A percentile compares a stretch with the other conserved stretches of the same genome.
These are phyloP conservation scores for Nothophytophthora sp. DNA, from an alignment of 352 stramenopile species.

Conservation along the genomic window DNA sequence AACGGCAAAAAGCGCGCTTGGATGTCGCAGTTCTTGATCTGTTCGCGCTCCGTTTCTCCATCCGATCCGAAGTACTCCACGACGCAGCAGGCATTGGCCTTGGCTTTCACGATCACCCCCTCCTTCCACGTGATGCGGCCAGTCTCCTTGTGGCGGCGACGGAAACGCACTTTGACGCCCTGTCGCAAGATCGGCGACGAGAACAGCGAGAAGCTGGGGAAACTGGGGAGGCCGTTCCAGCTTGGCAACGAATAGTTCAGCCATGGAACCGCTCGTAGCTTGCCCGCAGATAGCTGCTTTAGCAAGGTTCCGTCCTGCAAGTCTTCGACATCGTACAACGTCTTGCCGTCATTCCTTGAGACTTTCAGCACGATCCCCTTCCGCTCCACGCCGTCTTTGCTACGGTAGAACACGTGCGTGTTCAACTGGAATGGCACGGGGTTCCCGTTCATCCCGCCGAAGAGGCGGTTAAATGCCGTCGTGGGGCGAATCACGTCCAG, in stretches of 20 bases:
- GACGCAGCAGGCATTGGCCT: conserved; percentile 45
- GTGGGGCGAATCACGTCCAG: conserved; percentile 28
- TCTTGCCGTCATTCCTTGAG: conserved; percentile 29
- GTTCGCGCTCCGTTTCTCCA: conserved; percentile 35
- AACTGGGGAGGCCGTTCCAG: conserved; percentile 25
- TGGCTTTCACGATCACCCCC: conserved; percentile 48
- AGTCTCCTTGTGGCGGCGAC: conserved; percentile 21
- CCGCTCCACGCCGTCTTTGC: conserved; percentile 43
- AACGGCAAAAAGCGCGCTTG: conserved; percentile 46
- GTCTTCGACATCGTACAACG: conserved; percentile 57
- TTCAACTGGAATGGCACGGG: conserved; percentile 38
- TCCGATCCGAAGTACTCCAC: conserved; percentile 41
- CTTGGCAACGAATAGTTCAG: conserved; percentile 43
- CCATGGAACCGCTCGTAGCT: conserved; percentile 51
- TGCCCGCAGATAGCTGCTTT: conserved; percentile 37
- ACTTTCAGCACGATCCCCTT: conserved; percentile 64
- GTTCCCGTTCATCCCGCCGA: conserved; percentile 19
- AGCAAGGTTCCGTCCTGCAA: conserved; percentile 44
- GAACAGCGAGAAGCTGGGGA: conserved; percentile 28
- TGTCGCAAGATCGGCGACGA: conserved; percentile 36
- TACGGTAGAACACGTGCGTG: conserved; percentile 53
- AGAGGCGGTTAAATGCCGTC: conserved; percentile 38
- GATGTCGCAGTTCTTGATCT: conserved; percentile 53
- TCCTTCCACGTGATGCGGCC: conserved; percentile 38
- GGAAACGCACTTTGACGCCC: conserved; percentile 59